These are phyloP conservation scores for Candida krabiensis DNA, from an alignment of 805 yeast species.

Conservation along the genomic window DNA sequence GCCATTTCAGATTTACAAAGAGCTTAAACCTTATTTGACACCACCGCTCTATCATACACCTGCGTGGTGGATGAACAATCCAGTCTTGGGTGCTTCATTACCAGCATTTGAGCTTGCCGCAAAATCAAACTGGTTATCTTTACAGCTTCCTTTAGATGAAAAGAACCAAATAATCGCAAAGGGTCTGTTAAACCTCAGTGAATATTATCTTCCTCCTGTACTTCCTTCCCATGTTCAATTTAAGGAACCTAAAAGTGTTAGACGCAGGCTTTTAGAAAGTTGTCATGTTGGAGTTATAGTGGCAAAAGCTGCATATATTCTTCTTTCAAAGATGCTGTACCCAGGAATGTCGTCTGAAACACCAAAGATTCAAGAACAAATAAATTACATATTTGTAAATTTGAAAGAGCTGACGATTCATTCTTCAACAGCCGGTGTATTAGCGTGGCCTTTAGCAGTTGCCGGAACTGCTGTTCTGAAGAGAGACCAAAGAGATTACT, in stretches of 20 bases:
- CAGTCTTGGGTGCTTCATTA: conserved; percentile 40
- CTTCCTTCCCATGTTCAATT: background rate
- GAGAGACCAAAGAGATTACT: conserved; percentile 14
- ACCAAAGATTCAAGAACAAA: background rate
- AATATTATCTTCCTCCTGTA: background rate
- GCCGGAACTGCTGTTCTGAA: conserved; percentile 16
- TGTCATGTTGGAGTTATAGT: background rate
- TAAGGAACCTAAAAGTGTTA: background rate
- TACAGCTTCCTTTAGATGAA: conserved; percentile 16
- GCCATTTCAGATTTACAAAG: conserved; percentile 40
- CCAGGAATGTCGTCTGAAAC: background rate
- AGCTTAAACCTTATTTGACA: conserved; percentile 29
- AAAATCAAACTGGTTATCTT: conserved; percentile 36
- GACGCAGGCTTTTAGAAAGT: background rate
- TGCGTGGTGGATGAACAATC: conserved; percentile 42
- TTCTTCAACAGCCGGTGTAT: background rate
- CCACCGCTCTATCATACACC: conserved; percentile 35
- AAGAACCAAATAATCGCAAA: background rate
- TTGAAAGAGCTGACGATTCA: background rate
- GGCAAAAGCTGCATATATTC: background rate
- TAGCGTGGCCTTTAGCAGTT: conserved; percentile 20
- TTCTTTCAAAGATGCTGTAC: background rate
- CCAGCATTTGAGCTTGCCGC: conserved; percentile 39
- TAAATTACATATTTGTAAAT: background rate
- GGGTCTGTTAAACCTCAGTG: background rate